Evolutionary conservation across 1,139 yeast species (phyloP), one percentile per base, ranked within the genome.

Genomic region (Scheffersomyces segobiensis): DNA sequence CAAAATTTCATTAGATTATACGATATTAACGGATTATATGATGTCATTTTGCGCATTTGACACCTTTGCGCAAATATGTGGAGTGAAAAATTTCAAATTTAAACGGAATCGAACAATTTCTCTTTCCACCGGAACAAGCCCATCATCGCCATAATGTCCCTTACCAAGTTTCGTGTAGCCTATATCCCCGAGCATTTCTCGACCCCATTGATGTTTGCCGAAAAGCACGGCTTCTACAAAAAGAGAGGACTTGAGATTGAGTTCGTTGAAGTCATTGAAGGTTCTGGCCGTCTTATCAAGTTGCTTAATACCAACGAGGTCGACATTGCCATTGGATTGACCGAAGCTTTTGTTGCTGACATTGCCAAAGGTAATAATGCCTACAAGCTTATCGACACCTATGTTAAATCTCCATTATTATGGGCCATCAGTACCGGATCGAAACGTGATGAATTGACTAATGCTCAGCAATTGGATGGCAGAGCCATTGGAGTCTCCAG

Each of bases 111-210:
- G 17, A 32, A 32, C 42, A 17, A 2, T 32, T 10, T 10, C 17
- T 32, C 42, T 32, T 32, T 32, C 12, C 42, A 32, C 7, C 42
- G 12, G 17, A 2, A 12, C 14, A 12, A 32, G n/a, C 42, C 42
- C 8, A 6, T 24, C 7, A 32, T 12, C 17, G 19, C 6, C 50
- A n/a, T 17, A 21, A 48, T 48, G 50, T 20, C 50, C 6, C 26
- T 48, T 24, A 48, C 50, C 50, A 48, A 48, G 52, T 67, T 85
- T 50, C 85, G 77, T 69, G 89, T 93, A 22, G 98, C 97, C 5
- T 90, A 86, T 73, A 87, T 93, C 55, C 97, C 97, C 1, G 98
- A 93, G 72, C 98, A 93, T 71, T 93, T 92, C 69, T 87, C 95
- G 52, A 89, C 97, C 0, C 98, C 98, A 1, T 77, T 93, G 62